A percentile compares a stretch with the other conserved stretches of the same genome.
Conservation (phyloP, 768 basidiomycete species). For the Naganishia vishniacii region DNA sequence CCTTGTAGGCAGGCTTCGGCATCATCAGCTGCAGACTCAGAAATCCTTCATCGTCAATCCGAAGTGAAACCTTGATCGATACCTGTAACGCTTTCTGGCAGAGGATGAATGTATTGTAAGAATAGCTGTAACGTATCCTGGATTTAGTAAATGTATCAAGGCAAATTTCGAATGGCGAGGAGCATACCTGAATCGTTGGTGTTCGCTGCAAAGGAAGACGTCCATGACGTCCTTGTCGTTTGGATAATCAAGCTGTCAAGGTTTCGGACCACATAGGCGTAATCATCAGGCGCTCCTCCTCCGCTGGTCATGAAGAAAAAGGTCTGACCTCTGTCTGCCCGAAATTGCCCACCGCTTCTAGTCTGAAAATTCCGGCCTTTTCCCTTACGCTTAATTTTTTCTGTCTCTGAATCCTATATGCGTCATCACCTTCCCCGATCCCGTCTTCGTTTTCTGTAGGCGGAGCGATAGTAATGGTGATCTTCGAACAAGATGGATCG, state of each 20-base stretch:
- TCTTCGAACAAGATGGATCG: slow-evolving; percentile 76
- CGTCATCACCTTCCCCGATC: not conserved
- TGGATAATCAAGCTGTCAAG: slow-evolving; percentile 82
- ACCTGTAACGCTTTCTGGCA: slow-evolving; percentile 70
- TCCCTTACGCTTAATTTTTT: slow-evolving; percentile 26
- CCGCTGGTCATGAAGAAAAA: not conserved
- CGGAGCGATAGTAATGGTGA: slow-evolving; percentile 76
- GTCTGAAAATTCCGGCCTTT: slow-evolving; percentile 64
- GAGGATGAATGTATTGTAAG: slow-evolving; percentile 59
- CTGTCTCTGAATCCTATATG: not conserved
- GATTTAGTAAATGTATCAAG: no score
- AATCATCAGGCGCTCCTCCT: not conserved
- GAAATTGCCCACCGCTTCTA: slow-evolving; percentile 73
- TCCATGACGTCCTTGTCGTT: slow-evolving; percentile 87
- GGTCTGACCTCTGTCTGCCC: slow-evolving; percentile 73
- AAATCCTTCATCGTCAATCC: slow-evolving; percentile 75
- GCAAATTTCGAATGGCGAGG: no score
- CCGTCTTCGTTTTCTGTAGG: slow-evolving; percentile 43
- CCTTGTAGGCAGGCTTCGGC: slow-evolving; percentile 54
- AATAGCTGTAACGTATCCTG: slow-evolving; percentile 63
- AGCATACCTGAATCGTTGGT: slow-evolving; percentile 65
- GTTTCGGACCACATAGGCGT: not conserved
- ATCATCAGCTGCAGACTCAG: slow-evolving; percentile 87
- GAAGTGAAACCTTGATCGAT: slow-evolving; percentile 80
- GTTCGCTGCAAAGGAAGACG: slow-evolving; percentile 70